Evolutionary conservation across 177 flowering plant genomes (phyloP).

Genomic region (Vitis hybrid): DNA sequence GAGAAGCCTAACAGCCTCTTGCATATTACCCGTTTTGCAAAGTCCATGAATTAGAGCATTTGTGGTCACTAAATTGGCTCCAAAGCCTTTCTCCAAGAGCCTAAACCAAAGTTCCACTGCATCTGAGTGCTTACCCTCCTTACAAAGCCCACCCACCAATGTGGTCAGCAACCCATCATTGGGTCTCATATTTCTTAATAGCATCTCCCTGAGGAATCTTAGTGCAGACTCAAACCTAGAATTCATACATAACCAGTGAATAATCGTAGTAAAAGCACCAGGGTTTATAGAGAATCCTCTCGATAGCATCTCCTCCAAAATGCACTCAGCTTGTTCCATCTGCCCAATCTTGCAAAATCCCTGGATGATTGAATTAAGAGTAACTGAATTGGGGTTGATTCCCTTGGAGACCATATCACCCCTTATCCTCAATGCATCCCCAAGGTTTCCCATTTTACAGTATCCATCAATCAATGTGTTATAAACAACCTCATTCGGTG

Average conservation of each 20-base stretch:
- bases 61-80: conserved; percentile 35
- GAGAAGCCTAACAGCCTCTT: conserved; percentile 31
- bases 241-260: conserved; percentile 28
- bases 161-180: conserved; percentile 32
- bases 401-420: conserved; percentile 35
- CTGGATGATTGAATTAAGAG: conserved; percentile 30
- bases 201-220: conserved; percentile 28
- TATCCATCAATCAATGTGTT: no score
- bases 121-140: conserved; percentile 28
- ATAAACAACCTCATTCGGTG: conserved; percentile 34
- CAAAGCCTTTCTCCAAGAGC: conserved; percentile 33
- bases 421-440: conserved; percentile 23
- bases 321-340: conserved; percentile 28
- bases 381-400: conserved; percentile 30
- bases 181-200: conserved; percentile 33
- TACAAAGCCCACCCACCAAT: conserved; percentile 29
- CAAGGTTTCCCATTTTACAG: conserved; percentile 14
- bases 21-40: conserved; percentile 26
- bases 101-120: conserved; percentile 39
- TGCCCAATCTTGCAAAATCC: conserved; percentile 37
- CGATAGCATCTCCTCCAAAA: conserved; percentile 34
- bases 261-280: conserved; percentile 27
- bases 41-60: conserved; percentile 47
- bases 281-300: conserved; percentile 24
- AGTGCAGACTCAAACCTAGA: conserved; percentile 34